phyloP scores from a whole-genome alignment of 371 early-diverging fungal species.

The Mucor indicus region DNA sequence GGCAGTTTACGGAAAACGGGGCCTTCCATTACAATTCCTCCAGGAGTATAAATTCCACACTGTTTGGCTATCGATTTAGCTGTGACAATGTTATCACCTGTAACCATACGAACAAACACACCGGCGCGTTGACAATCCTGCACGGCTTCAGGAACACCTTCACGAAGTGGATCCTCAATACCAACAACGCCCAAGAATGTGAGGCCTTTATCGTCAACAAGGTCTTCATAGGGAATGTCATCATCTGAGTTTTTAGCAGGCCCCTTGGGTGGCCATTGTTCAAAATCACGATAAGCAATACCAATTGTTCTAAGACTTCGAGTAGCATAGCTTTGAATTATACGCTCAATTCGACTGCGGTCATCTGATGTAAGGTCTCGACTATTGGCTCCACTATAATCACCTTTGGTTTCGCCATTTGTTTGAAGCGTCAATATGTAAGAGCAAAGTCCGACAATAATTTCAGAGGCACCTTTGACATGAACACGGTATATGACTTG shows the following conservation, averaged over 20 bases:
- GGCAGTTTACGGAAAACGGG: constrained; percentile 56
- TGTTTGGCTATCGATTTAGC: constrained; percentile 68
- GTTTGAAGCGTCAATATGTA: constrained; percentile 30
- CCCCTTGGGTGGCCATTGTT: constrained; percentile 46
- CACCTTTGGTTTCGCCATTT: constrained; percentile 17
- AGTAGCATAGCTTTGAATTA: constrained; percentile 58
- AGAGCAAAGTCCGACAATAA: constrained; percentile 46
- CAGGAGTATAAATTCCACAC: constrained; percentile 59
- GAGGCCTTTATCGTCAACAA: constrained; percentile 37
- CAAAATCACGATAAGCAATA: constrained; percentile 67
- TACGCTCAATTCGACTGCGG: constrained; percentile 40
- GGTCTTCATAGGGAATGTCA: constrained; percentile 50
- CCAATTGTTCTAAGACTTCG: constrained; percentile 64
- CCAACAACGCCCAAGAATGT: constrained; percentile 58
- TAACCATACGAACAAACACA: constrained; percentile 78
- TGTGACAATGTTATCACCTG: constrained; percentile 70
- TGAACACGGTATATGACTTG: constrained; percentile 55
- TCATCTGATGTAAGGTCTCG: constrained; percentile 47
- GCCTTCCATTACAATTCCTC: constrained; percentile 65
- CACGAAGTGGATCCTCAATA: constrained; percentile 71
- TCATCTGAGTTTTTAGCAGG: constrained; percentile 13
- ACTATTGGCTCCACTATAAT: constrained; percentile 41
- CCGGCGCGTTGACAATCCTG: constrained; percentile 64
- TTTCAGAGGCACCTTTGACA: constrained; percentile 81
- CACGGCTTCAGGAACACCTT: constrained; percentile 67